Base-by-base conservation (phyloP, 1,139 yeast species). In the Meyerozyma athensensis region DNA sequence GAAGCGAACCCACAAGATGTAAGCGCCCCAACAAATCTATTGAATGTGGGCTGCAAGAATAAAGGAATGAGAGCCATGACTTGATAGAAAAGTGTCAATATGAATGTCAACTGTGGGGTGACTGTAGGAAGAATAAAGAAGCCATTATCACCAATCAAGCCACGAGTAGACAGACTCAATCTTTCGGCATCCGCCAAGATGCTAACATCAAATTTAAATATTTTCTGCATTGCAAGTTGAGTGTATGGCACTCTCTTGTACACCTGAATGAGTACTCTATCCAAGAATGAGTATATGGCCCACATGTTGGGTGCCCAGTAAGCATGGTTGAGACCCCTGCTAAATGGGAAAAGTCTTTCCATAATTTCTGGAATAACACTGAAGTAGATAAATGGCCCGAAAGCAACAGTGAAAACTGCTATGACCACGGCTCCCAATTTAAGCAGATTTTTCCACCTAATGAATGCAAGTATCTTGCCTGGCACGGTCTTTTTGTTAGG, bases 241-340 rank as follows among this genome's bases (percentile, higher is more conserved):
- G 72, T 47, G 34, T 72, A 58, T 3, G 84, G 81, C 19, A 77
- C 48, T 32, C 56, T 60, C 39, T 66, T 63, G 51, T 63, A 73
- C 16, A 74, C 51, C 43, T 72, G 69, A 20, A 87, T 77, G 39
- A 90, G 66, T 1, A 81, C 54, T 42, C 96, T 71, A 59, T 92
- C 99, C n/a, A 72, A 45, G 48, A 86, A 84, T 1, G 97, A 86
- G 59, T 92, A 92, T 9, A 92, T 51, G 0, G 98, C 96, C 99
- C 99, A 92, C 38, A 89, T 68, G 51, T 92, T 92, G 4, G 98
- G 98, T 1, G 98, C 98, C 98, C 98, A 92, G 62, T 94, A 94
- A 0, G 97, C 97, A 59, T 94, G 98, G 4, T 97, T 92, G 30
- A 94, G 70, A 1, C 98, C 98, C 54, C 98, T 74, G 36, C 95